Evolutionary conservation across 1,284 basidiomycete genomes (phyloP), one percentile per base, ranked within the genome.

Genomic region (Boletus holoroseus): DNA sequence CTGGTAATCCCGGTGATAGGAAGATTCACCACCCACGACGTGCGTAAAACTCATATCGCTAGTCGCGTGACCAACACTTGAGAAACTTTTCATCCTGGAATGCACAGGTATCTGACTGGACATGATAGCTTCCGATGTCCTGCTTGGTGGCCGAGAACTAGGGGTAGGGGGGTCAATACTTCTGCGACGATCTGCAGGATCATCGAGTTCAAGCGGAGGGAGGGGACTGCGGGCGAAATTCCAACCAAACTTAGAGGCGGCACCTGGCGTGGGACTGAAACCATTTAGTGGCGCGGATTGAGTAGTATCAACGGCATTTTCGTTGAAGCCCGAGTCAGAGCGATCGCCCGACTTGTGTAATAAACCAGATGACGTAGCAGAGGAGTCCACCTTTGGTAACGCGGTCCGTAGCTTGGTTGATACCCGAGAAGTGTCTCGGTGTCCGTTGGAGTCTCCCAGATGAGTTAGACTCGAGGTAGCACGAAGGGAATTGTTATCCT

Each of bases 81-180:
- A 53, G 35, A 54, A 54, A 5, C 41, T 55, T 53, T 62, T 69
- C 42, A 56, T 47, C 9, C 71, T 67, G 11, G 74, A 70, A 15
- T 70, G 68, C 5, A 77, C 67, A n/a, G 77, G 77, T 46, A 81
- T 76, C 27, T 72, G 68, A 48, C 75, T 77, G 12, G 59, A 57
- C 15, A 54, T 53, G 31, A 48, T 47, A 16, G 55, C 48, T 41
- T 62, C 61, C 1, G 64, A 55, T 22, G 61, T 47, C 43, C 59
- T 60, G 50, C 61, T 62, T 4, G 65, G 59, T 35, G 68, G 61
- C 6, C 57, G 61, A 15, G 68, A 28, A 60, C 43, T 47, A 26
- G 57, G 58, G 8, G 58, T 50, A 7, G 62, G 61, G 7, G 67
- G 60, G 1, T 54, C 51, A 40, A 44, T 52, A 30, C 46, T 50